These are phyloP conservation scores for Colletotrichum sp. DNA, from an alignment of 2,329 filamentous ascomycete genomes.

Conservation along the genomic window DNA sequence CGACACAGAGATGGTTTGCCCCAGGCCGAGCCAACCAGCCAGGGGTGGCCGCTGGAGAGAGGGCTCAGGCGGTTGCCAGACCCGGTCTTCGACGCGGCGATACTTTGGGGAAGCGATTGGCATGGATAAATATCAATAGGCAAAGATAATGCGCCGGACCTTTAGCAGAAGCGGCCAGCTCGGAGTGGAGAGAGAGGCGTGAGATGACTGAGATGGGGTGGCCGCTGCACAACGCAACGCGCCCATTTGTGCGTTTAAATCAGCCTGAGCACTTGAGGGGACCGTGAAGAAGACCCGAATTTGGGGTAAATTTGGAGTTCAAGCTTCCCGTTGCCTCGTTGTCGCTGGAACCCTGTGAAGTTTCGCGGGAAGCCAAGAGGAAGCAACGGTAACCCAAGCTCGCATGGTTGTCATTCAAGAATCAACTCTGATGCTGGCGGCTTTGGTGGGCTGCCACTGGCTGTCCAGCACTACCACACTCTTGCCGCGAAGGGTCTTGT, in stretches of 20 bases:
- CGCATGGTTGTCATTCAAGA: background rate
- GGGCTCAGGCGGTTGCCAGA: background rate
- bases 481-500: background rate
- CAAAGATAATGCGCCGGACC: background rate
- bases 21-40: background rate
- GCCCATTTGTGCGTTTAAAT: slow-evolving; percentile 24
- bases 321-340: background rate
- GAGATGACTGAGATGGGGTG: background rate
- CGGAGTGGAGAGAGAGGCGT: background rate
- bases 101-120: slow-evolving; percentile 1
- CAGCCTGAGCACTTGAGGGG: background rate
- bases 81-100: background rate
- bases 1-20: slow-evolving; percentile 6
- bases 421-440: background rate
- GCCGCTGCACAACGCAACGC: background rate
- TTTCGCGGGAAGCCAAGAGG: background rate
- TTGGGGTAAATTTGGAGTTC: slow-evolving; percentile 4
- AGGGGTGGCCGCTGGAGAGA: background rate
- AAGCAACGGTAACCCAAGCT: background rate
- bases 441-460: slow-evolving; percentile 15
- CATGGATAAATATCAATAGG: slow-evolving; percentile 8
- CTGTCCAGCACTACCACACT: background rate
- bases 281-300: background rate
- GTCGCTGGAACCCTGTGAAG: background rate
- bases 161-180: background rate